Percentiles rank a stretch among this genome's conserved stretches.
These are phyloP conservation scores for Przewalskia tangutica DNA, from an alignment of 257 asterid genomes.

Conservation along the genomic window DNA sequence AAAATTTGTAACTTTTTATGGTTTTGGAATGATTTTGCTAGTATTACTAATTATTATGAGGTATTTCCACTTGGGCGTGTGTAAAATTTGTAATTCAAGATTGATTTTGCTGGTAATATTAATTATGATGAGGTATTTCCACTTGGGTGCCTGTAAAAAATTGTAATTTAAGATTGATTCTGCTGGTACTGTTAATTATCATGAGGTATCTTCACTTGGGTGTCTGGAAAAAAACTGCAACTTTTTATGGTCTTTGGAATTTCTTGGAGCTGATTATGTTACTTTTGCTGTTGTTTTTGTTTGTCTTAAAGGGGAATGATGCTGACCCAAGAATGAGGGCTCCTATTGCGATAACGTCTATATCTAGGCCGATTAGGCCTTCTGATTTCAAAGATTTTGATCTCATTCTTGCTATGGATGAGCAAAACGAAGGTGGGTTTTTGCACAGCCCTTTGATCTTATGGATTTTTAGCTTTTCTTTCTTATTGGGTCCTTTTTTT, in stretches of 20 bases:
- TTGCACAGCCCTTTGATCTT: not conserved
- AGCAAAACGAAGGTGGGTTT: constrained; percentile 62
- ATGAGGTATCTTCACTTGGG: not conserved
- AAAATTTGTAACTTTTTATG: not conserved
- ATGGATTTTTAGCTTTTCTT: not conserved
- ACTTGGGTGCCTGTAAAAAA: not conserved
- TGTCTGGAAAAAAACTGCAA: not conserved
- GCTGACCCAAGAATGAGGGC: constrained; percentile 97
- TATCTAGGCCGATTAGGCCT: constrained; percentile 71
- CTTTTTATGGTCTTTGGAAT: not conserved
- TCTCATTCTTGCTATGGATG: constrained; percentile 93
- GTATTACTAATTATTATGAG: not conserved
- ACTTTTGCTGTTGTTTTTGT: not conserved
- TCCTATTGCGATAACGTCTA: constrained; percentile 72
- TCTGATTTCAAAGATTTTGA: constrained; percentile 85
- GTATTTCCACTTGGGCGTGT: not conserved
- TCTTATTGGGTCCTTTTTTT: not conserved
- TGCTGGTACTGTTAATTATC: not conserved
- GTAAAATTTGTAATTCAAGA: too few relatives aligned
- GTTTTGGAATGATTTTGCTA: not conserved
- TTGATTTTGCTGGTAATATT: not conserved
- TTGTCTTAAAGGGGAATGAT: constrained; percentile 49
- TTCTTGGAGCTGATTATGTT: too few relatives aligned
- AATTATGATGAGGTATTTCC: not conserved
- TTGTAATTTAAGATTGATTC: not conserved